Base-by-base conservation (phyloP, 352 stramenopile genomes). In the Phytopythium boreale region DNA sequence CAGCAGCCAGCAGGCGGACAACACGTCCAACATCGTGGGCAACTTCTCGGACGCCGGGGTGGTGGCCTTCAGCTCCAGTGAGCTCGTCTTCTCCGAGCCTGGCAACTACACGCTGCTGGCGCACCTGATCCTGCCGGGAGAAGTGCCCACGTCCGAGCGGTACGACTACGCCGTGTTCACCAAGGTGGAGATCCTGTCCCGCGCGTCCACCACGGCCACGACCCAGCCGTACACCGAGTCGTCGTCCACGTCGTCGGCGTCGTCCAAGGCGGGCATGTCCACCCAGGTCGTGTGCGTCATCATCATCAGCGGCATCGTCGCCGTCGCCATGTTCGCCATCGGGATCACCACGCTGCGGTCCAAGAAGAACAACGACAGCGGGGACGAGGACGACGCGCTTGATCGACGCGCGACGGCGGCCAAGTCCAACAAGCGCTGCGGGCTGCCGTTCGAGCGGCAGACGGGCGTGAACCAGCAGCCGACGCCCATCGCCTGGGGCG, bases 281-380 rank as follows among this genome's bases (percentile, higher is more conserved):
- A 90, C 84, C 0, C 66, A 89, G 59, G 66, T 81, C 15, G 70
- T 92, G 19, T 80, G 76, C 62, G 74, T 88, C 22, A 77, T 91
- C 57, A 88, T 89, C 57, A 87, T 93, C 36, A 75, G 77, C 24
- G 80, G 80, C 19, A 88, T 93, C 59, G 84, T 90, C 8, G 82
- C 75, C 15, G 69, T 88, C 46, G 83, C 80, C 26, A 68, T 92
- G 56, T 65, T 76, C 8, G 79, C 77, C 29, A 88, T 91, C 24
- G 84, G 84, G 7, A 87, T 90, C 62, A 76, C 80, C 12, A 89
- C 82, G 22, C 60, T 88, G 47, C 76, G 79, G 46, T 73, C 84
- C n/a, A 87, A 81, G 51, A 66, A 70, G 43, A 26, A 77, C 31
- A 72, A 68, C 57, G 62, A 74, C 7, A 56, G 64, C 39, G 63